These are phyloP conservation scores for Corymbia calophylla DNA, from an alignment of 441 rosid species.

Conservation along the genomic window DNA sequence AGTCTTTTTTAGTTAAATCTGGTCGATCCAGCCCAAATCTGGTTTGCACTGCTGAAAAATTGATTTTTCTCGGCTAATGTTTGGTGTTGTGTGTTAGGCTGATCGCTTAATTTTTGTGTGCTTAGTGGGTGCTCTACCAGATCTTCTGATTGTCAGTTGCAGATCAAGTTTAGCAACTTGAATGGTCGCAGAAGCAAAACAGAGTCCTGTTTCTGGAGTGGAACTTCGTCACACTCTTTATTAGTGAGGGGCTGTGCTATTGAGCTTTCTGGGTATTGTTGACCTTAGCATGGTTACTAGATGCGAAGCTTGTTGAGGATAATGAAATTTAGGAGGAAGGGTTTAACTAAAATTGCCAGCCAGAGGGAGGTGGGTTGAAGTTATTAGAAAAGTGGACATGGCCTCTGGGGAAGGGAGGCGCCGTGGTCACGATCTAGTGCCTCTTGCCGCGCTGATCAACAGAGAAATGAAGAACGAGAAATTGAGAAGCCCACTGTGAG, in stretches of 20 bases:
- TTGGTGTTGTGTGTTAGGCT: background rate
- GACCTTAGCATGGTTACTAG: background rate
- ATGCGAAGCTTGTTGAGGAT: background rate
- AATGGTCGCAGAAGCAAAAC: background rate
- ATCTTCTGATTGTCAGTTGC: background rate
- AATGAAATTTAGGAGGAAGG: background rate
- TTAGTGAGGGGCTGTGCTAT: background rate
- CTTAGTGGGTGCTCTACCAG: background rate
- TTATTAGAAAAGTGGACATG: slow-evolving; percentile 18
- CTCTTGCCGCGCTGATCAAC: slow-evolving; percentile 71
- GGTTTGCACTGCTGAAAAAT: background rate
- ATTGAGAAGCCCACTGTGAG: slow-evolving; percentile 64
- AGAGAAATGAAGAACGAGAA: slow-evolving; percentile 63
- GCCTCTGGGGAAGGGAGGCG: slow-evolving; percentile 57
- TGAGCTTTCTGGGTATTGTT: background rate
- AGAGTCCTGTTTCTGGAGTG: background rate
- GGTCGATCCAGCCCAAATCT: background rate
- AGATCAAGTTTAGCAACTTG: background rate
- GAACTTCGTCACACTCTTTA: background rate
- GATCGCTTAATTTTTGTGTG: background rate
- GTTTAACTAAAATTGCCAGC: background rate
- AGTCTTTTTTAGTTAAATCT: background rate
- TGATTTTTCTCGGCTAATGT: background rate
- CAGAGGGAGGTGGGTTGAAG: background rate
- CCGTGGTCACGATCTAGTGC: slow-evolving; percentile 50